These are phyloP conservation scores for Rusavskia elegans DNA, from an alignment of 495 filamentous ascomycete genomes.

Conservation along the genomic window DNA sequence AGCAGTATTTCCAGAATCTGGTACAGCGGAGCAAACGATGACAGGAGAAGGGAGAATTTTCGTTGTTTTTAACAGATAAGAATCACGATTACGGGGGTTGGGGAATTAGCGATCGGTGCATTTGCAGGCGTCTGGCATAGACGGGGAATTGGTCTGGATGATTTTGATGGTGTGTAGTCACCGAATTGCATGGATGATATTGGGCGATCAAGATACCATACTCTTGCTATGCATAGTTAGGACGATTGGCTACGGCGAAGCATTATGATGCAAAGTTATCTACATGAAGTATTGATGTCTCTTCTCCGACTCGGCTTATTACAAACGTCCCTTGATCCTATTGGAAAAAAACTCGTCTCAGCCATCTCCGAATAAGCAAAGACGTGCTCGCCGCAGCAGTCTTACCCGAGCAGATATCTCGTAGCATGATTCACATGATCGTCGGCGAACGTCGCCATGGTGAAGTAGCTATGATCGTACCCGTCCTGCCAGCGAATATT, in stretches of 20 bases:
- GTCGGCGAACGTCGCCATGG: conserved; percentile 74
- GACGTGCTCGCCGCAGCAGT: not conserved
- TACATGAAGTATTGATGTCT: not conserved
- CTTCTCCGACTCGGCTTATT: not conserved
- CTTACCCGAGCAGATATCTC: conserved; percentile 51
- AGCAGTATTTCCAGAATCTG: conserved; percentile 32
- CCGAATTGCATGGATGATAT: not conserved
- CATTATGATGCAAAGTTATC: not conserved
- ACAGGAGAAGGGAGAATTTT: not conserved
- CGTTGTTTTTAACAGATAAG: not conserved
- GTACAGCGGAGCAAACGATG: conserved; percentile 11
- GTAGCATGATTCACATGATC: conserved; percentile 88
- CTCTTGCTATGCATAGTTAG: not conserved
- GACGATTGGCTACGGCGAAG: not conserved
- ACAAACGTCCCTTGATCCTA: not conserved
- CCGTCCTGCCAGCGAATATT: conserved; percentile 72
- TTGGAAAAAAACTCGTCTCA: not conserved
- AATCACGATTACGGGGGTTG: not conserved
- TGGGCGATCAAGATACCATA: not conserved
- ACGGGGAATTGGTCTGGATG: not conserved
- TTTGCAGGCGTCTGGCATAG: conserved; percentile 1
- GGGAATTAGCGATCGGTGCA: conserved; percentile 8
- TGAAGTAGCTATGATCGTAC: conserved; percentile 95
- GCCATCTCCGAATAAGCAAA: not conserved
- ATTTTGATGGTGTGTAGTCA: not conserved